phyloP scores from a whole-genome alignment of 116 monocot genomes.

The Iris pallida region DNA sequence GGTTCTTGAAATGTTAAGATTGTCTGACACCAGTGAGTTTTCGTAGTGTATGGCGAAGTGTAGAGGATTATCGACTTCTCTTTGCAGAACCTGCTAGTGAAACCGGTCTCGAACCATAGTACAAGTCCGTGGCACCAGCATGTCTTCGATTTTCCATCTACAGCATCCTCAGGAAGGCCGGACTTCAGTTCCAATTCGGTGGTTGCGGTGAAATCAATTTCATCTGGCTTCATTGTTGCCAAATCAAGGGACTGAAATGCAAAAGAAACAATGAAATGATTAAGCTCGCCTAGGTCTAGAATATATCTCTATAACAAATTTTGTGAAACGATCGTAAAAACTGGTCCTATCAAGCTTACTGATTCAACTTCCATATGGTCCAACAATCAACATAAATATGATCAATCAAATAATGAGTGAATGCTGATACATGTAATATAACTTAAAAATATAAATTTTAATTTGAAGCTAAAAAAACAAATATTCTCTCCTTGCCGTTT shows the following conservation, averaged over 20 bases:
- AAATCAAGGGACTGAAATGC: constrained; percentile 74
- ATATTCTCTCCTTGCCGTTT: too few relatives aligned
- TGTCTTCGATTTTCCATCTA: constrained; percentile 2
- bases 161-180: neutral
- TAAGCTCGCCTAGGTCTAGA: neutral
- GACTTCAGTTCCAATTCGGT: constrained; percentile 50
- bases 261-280: neutral
- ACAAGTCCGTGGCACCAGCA: constrained; percentile 78
- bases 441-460: too few relatives aligned
- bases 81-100: constrained; percentile 84
- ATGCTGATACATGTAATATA: too few relatives aligned
- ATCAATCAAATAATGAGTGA: too few relatives aligned
- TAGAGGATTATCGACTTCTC: constrained; percentile 52
- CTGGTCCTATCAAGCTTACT: too few relatives aligned
- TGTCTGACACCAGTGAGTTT: constrained; percentile 93
- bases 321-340: too few relatives aligned
- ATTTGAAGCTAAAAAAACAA: too few relatives aligned
- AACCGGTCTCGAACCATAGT: constrained; percentile 89
- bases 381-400: too few relatives aligned
- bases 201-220: constrained; percentile 81
- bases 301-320: too few relatives aligned
- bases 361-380: too few relatives aligned
- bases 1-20: constrained; percentile 88
- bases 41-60: constrained; percentile 65
- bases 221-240: constrained; percentile 69